Percentiles rank a stretch among this genome's conserved stretches.
Conservation (phyloP, 2,329 filamentous ascomycete genomes). For the Fusarium sororula region DNA sequence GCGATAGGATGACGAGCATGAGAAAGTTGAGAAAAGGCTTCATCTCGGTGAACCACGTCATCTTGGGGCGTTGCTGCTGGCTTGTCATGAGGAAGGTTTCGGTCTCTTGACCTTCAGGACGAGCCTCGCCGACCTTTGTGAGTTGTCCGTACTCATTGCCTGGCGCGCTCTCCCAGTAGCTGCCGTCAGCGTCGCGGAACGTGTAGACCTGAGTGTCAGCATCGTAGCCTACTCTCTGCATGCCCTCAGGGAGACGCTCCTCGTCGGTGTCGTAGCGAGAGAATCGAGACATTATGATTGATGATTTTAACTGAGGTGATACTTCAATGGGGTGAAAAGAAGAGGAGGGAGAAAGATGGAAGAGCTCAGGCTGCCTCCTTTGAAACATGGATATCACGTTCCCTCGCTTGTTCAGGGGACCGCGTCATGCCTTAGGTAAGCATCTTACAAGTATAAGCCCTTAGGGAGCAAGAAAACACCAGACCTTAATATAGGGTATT, state of each 20-base stretch:
- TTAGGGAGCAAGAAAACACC: no score
- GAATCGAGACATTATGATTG: slow-evolving; percentile 51
- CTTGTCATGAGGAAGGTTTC: slow-evolving; percentile 45
- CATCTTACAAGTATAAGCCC: not conserved
- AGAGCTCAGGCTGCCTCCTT: not conserved
- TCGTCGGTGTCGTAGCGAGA: slow-evolving; percentile 58
- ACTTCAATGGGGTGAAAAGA: not conserved
- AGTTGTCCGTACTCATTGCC: slow-evolving; percentile 61
- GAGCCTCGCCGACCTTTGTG: slow-evolving; percentile 49
- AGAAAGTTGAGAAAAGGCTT: slow-evolving; percentile 68
- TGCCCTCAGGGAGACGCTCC: slow-evolving; percentile 63
- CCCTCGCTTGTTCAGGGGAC: slow-evolving; percentile 18
- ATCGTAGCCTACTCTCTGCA: slow-evolving; percentile 65
- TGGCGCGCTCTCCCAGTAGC: slow-evolving; percentile 59
- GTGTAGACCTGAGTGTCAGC: slow-evolving; percentile 63
- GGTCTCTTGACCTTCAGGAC: slow-evolving; percentile 41
- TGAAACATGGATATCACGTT: slow-evolving; percentile 21
- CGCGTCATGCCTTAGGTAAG: slow-evolving; percentile 37
- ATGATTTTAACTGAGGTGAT: not conserved
- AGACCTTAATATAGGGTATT: no score
- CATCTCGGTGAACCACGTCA: slow-evolving; percentile 62
- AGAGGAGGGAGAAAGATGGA: not conserved
- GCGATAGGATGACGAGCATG: slow-evolving; percentile 60
- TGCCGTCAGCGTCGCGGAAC: slow-evolving; percentile 59
- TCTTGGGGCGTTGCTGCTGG: slow-evolving; percentile 35